These are phyloP conservation scores for Leptographium galeiforme DNA, from an alignment of 2,329 filamentous ascomycete species.

Conservation along the genomic window DNA sequence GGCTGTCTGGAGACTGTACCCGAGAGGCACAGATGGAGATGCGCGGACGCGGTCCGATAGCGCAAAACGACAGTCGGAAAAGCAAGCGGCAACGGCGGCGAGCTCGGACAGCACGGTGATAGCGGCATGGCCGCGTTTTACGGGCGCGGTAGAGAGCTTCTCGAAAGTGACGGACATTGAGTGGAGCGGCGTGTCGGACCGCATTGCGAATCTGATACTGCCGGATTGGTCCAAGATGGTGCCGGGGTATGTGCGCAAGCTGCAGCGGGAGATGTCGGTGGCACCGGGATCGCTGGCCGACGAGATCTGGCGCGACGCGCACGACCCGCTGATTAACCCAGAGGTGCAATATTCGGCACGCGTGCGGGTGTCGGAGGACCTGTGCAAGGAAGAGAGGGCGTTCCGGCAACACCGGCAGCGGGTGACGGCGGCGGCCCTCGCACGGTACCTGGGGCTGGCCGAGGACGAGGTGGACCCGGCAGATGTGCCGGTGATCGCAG, in stretches of 20 bases:
- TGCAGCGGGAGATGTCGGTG: conserved; percentile 80
- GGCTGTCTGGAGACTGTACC: background rate
- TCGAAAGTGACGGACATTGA: conserved; percentile 40
- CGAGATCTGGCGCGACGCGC: conserved; percentile 86
- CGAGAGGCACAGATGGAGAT: background rate
- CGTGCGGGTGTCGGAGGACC: conserved; percentile 67
- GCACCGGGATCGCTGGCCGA: conserved; percentile 77
- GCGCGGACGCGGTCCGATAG: background rate
- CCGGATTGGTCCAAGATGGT: conserved; percentile 72
- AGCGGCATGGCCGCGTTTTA: conserved; percentile 33
- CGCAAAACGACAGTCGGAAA: background rate
- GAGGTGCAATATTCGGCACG: conserved; percentile 73
- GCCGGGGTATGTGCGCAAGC: conserved; percentile 64
- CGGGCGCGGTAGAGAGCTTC: conserved; percentile 34
- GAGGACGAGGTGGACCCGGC: conserved; percentile 69
- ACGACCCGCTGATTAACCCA: conserved; percentile 69
- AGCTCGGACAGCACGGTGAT: background rate
- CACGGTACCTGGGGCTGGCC: conserved; percentile 65
- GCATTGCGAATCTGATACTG: conserved; percentile 56
- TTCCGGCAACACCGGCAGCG: conserved; percentile 58
- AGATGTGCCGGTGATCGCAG: conserved; percentile 83
- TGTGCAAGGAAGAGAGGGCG: conserved; percentile 71
- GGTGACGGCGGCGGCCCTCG: conserved; percentile 59
- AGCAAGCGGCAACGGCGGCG: background rate
- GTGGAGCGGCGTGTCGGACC: conserved; percentile 40